phyloP scores from a whole-genome alignment of 2,329 filamentous ascomycete species.

The Botryotinia calthae region DNA sequence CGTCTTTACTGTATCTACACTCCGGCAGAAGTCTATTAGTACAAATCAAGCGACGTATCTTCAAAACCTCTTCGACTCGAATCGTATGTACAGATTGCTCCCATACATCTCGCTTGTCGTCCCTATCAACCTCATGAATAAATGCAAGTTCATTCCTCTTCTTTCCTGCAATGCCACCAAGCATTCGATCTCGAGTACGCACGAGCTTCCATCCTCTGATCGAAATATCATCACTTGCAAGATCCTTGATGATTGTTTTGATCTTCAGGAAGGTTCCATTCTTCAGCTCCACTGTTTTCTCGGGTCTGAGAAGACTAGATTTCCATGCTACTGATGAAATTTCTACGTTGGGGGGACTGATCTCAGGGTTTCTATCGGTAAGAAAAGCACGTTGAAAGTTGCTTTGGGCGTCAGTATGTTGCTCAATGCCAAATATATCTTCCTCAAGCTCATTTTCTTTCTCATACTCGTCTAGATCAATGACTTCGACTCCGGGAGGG shows the following conservation, averaged over 20 bases:
- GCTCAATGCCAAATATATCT: neutral
- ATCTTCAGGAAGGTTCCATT: conserved; percentile 44
- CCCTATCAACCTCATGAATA: conserved; percentile 39
- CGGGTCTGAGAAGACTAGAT: conserved; percentile 28
- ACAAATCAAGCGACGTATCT: conserved; percentile 45
- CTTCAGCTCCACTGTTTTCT: conserved; percentile 29
- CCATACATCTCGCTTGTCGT: conserved; percentile 37
- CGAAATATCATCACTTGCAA: conserved; percentile 28
- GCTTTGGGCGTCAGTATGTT: neutral
- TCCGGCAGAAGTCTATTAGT: conserved; percentile 54
- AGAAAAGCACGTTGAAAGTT: neutral
- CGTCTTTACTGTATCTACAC: conserved; percentile 25
- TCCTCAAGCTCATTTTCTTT: neutral
- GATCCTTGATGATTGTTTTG: conserved; percentile 18
- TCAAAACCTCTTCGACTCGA: conserved; percentile 39
- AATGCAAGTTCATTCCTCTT: conserved; percentile 47
- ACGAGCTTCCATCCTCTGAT: conserved; percentile 45
- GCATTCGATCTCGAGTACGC: conserved; percentile 35
- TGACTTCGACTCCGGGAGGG: neutral
- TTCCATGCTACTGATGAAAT: conserved; percentile 35
- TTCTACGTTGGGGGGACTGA: conserved; percentile 35
- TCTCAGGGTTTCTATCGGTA: conserved; percentile 28
- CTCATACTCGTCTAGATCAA: conserved; percentile 11
- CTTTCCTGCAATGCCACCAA: conserved; percentile 38
- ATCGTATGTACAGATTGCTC: conserved; percentile 46